Base-by-base conservation (phyloP, 768 basidiomycete species). In the Fistulinella prunicolor region DNA sequence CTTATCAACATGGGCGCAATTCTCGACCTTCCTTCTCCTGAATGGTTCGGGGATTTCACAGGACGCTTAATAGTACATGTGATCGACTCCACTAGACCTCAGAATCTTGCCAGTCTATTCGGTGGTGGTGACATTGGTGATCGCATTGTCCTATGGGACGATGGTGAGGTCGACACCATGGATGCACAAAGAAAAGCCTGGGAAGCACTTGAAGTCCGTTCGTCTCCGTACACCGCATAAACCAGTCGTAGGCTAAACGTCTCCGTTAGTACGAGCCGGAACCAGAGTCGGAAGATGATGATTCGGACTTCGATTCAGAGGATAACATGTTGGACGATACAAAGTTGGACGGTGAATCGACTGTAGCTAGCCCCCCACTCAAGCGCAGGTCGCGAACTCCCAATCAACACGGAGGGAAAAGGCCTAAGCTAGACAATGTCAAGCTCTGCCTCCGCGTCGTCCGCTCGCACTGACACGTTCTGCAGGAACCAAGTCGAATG, bases 1-100 rank as follows among this genome's bases (percentile, higher is more conserved):
- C 77, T 99, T 37, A 69, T 99, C 41, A 95, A 95, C 57, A 89
- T 99, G 73, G 96, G 96, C 34, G 83, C 86, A 1, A 81, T 94
- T 38, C 78, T 90, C 28, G 93, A 96, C 52, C 77, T 99, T 5
- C 79, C 89, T 9, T 78, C 84, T 5, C 61, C 74, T 2, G 76
- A 78, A 37, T 86, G 86, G 85, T 87, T 93, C 61, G 90, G 89
- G 42, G 81, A 81, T 32, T 86, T 89, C 58, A 66, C 73, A 40
- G 57, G 72, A 4, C 71, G 74, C 20, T 73, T 91, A 45, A 82
- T 77, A 3, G 78, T 97, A 35, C 96, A 99, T 71, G 84, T 98
- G 58, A 89, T 99, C 70, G 96, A 99, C 69, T 92, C 95, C 3
- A 81, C 85, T 17, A 80, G 96, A 43, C 96, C 96, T 16, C 82